Evolutionary conservation across 306 rosid species (phyloP).

Genomic region (Sphenostylis stenocarpa): DNA sequence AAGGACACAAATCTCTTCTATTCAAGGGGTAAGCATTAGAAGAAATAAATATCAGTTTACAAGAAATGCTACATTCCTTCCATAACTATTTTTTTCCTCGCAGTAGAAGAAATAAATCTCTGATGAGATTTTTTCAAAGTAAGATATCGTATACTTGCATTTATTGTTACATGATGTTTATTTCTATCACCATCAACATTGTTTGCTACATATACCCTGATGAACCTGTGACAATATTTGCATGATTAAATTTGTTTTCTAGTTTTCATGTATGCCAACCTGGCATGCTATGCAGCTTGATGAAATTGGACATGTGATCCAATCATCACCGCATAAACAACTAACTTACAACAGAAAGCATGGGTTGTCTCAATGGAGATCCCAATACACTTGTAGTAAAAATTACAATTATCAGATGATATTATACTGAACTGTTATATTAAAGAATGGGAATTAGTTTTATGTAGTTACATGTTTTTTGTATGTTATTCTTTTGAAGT

Average conservation of each 20-base stretch:
- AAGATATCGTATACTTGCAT: not conserved
- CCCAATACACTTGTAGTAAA: too few species aligned
- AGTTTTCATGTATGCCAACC: not conserved
- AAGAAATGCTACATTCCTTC: not conserved
- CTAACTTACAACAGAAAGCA: not conserved
- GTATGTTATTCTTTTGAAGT: slow-evolving; percentile 1
- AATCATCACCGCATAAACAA: not conserved
- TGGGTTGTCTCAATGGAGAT: too few species aligned
- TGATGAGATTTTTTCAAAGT: not conserved
- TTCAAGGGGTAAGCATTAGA: slow-evolving; percentile 48
- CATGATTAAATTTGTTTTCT: not conserved
- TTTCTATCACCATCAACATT: not conserved
- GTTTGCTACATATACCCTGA: not conserved
- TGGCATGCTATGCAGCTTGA: not conserved
- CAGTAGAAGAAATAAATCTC: not conserved
- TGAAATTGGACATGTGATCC: not conserved
- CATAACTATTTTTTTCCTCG: not conserved
- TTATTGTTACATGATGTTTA: not conserved
- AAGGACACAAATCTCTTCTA: slow-evolving; percentile 47
- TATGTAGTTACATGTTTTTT: not conserved
- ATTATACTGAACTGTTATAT: not conserved
- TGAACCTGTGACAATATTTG: not conserved
- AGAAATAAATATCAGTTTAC: slow-evolving; percentile 10
- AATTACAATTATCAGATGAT: not conserved
- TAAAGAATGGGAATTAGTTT: not conserved